Conservation (phyloP, 257 asterid genomes). For the Echium plantagineum region DNA sequence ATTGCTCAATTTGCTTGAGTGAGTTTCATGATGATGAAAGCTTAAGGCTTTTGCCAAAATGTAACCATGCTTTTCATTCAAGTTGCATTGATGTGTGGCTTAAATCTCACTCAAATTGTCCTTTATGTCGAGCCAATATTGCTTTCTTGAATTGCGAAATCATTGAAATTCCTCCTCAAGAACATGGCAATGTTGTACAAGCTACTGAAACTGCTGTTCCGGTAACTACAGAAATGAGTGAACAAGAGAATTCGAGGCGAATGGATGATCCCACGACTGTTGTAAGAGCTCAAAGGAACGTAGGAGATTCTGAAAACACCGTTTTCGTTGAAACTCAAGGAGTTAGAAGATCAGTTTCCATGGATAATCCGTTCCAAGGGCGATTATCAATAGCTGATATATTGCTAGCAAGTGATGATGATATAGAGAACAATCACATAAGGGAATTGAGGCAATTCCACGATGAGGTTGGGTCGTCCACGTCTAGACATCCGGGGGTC, state of each 20-base stretch:
- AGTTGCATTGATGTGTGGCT: slow-evolving; percentile 55
- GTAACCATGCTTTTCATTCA: slow-evolving; percentile 52
- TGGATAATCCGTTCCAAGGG: no score
- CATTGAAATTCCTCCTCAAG: slow-evolving; percentile 8
- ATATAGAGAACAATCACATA: slow-evolving; percentile 8
- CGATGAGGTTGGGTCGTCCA: slow-evolving; percentile 10
- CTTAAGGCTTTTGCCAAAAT: slow-evolving; percentile 34
- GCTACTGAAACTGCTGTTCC: slow-evolving; percentile 8
- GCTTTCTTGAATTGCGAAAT: slow-evolving; percentile 7
- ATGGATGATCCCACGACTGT: not conserved
- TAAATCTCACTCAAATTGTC: slow-evolving; percentile 44
- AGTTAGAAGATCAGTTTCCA: slow-evolving; percentile 12
- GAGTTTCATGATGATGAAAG: slow-evolving; percentile 46
- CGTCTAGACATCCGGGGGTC: slow-evolving; percentile 12
- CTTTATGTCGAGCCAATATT: slow-evolving; percentile 37
- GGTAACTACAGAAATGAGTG: slow-evolving; percentile 9
- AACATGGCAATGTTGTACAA: slow-evolving; percentile 1
- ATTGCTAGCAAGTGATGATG: slow-evolving; percentile 3
- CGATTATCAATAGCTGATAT: no score
- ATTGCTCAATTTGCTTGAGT: slow-evolving; percentile 42
- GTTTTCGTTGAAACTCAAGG: slow-evolving; percentile 2
- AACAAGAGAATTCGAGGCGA: not conserved
- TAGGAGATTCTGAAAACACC: not conserved
- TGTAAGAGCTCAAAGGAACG: not conserved
- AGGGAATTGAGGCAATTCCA: slow-evolving; percentile 3